Evolutionary conservation across 2,329 filamentous ascomycete genomes (phyloP).

Genomic region (Diaporthe humulicola): DNA sequence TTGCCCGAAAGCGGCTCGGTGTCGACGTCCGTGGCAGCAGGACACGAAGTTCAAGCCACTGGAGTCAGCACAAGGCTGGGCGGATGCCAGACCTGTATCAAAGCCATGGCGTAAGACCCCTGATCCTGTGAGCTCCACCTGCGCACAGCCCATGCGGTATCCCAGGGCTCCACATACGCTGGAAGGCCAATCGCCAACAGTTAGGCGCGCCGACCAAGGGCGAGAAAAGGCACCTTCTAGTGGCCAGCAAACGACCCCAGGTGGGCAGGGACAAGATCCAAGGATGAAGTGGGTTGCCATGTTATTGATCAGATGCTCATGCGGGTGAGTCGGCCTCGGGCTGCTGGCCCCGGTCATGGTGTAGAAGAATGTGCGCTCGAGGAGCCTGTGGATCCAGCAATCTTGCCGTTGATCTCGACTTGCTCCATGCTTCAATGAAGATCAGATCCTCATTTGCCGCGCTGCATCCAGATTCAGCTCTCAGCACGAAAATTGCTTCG

Average conservation of each 20-base stretch:
- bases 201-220: not conserved
- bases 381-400: slow-evolving; percentile 15
- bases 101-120: slow-evolving; percentile 10
- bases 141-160: slow-evolving; percentile 22
- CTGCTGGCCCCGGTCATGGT: not conserved
- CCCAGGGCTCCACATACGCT: not conserved
- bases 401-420: slow-evolving; percentile 8
- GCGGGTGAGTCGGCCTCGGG: not conserved
- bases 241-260: not conserved
- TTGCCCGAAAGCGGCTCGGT: not conserved
- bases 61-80: slow-evolving; percentile 15
- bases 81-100: not conserved
- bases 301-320: not conserved
- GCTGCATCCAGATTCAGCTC: not conserved
- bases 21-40: not conserved
- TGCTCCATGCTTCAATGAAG: slow-evolving; percentile 20
- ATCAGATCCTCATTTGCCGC: slow-evolving; percentile 21
- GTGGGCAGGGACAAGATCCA: not conserved
- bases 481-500: slow-evolving; percentile 1
- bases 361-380: not conserved
- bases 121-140: slow-evolving; percentile 15
- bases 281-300: not conserved
- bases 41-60: not conserved
- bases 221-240: not conserved
- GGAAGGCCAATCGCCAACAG: not conserved